Evolutionary conservation across 1,284 basidiomycete genomes (phyloP).

Genomic region (Volvariella surrecta): DNA sequence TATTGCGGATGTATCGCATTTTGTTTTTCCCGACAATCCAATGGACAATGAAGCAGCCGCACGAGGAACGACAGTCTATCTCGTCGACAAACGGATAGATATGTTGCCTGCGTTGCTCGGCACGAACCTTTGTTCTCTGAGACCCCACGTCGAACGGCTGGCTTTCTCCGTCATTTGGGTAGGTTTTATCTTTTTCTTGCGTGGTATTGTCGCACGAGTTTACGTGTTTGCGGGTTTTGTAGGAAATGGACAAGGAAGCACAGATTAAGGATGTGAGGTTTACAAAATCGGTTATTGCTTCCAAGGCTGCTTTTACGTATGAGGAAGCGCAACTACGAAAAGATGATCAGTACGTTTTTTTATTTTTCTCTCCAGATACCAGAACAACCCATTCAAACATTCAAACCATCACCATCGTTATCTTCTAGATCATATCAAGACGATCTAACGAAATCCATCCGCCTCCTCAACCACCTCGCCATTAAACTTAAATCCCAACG

Average conservation of each 20-base stretch:
- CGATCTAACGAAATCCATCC: slow-evolving; percentile 81
- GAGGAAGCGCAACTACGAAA: slow-evolving; percentile 94
- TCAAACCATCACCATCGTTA: slow-evolving; percentile 2
- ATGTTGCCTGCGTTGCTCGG: slow-evolving; percentile 95
- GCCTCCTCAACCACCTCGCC: slow-evolving; percentile 85
- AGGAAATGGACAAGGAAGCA: slow-evolving; percentile 84
- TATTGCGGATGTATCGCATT: slow-evolving; percentile 98
- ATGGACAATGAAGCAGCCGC: slow-evolving; percentile 97
- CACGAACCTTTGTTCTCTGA: slow-evolving; percentile 92
- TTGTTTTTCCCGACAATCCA: slow-evolving; percentile 88
- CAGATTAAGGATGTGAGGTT: slow-evolving; percentile 90
- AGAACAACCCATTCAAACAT: background rate
- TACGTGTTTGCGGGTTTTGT: slow-evolving; percentile 4
- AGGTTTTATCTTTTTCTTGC: slow-evolving; percentile 18
- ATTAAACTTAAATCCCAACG: slow-evolving; percentile 80
- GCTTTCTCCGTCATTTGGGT: slow-evolving; percentile 98
- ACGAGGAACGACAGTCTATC: slow-evolving; percentile 95
- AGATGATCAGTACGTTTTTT: slow-evolving; percentile 70
- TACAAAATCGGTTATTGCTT: slow-evolving; percentile 94
- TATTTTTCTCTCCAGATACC: background rate
- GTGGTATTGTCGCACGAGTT: background rate
- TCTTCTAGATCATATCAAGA: slow-evolving; percentile 61
- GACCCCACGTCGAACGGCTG: slow-evolving; percentile 89
- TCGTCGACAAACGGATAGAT: slow-evolving; percentile 98
- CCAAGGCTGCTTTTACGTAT: slow-evolving; percentile 96